phyloP scores from a whole-genome alignment of 2,329 filamentous ascomycete species.

The Chaetomium olivaceum region DNA sequence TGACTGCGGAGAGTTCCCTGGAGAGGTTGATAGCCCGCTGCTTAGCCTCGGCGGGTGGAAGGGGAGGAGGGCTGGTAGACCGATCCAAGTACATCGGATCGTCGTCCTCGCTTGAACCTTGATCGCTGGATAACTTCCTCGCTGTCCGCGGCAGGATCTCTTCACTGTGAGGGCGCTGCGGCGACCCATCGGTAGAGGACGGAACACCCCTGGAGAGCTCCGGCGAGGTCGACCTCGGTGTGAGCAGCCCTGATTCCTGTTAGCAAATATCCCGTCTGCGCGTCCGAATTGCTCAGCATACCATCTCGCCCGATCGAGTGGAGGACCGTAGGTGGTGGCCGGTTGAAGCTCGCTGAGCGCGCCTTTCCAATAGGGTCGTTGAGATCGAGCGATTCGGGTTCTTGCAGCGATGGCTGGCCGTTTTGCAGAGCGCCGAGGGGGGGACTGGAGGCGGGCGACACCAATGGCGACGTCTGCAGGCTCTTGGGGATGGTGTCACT shows the following conservation, averaged over 20 bases:
- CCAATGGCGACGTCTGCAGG: conserved; percentile 89
- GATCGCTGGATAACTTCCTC: conserved; percentile 40
- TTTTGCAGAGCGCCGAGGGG: conserved; percentile 55
- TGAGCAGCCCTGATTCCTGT: conserved; percentile 48
- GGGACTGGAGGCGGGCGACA: conserved; percentile 86
- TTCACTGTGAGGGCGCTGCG: conserved; percentile 55
- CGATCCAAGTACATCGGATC: conserved; percentile 51
- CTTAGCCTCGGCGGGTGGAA: conserved; percentile 73
- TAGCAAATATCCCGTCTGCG: conserved; percentile 15
- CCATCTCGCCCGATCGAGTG: conserved; percentile 41
- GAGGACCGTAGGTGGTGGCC: conserved; percentile 50
- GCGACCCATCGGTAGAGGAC: conserved; percentile 53
- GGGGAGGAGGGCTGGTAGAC: conserved; percentile 74
- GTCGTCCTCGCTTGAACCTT: conserved; percentile 44
- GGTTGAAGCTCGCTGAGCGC: conserved; percentile 42
- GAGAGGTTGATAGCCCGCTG: conserved; percentile 82
- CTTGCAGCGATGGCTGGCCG: conserved; percentile 54
- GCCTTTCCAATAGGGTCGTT: conserved; percentile 48
- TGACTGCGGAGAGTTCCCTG: conserved; percentile 81
- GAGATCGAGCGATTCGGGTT: conserved; percentile 70
- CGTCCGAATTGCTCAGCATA: conserved; percentile 23
- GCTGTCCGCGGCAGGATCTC: conserved; percentile 53
- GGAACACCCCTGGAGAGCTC: conserved; percentile 50
- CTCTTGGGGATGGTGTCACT: conserved; percentile 87
- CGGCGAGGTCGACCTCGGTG: conserved; percentile 56